Percentiles rank a stretch among this genome's conserved stretches.
Conservation (phyloP, 305 asterid species). For the Fraxinus baroniana region DNA sequence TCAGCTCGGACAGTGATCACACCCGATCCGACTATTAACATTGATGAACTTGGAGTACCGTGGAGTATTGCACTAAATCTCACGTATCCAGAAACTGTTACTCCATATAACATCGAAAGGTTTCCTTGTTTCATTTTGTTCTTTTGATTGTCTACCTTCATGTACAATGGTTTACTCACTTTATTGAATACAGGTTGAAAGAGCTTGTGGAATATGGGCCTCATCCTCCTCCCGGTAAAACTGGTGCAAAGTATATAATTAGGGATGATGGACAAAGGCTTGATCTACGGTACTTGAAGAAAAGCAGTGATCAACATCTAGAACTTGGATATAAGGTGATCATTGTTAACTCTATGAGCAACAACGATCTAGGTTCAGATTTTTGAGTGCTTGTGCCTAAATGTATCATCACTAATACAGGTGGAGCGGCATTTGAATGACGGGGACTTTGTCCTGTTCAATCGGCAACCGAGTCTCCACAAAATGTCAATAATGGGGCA, state of each 20-base stretch:
- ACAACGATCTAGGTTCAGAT: slow-evolving; percentile 7
- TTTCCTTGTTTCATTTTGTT: slow-evolving; percentile 24
- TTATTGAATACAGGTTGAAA: slow-evolving; percentile 63
- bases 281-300: slow-evolving; percentile 95
- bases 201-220: slow-evolving; percentile 99
- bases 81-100: slow-evolving; percentile 97
- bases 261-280: slow-evolving; percentile 99
- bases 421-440: slow-evolving; percentile 98
- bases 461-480: slow-evolving; percentile 97
- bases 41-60: slow-evolving; percentile 96
- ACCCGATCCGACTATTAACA: slow-evolving; percentile 98
- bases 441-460: slow-evolving; percentile 95
- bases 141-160: not conserved
- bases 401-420: slow-evolving; percentile 42
- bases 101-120: slow-evolving; percentile 99
- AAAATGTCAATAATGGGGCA: slow-evolving; percentile 99
- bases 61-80: slow-evolving; percentile 98
- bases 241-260: slow-evolving; percentile 96
- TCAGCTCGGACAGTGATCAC: slow-evolving; percentile 98
- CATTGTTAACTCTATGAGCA: not conserved
- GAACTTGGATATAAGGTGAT: slow-evolving; percentile 92
- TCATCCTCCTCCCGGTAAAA: slow-evolving; percentile 99
- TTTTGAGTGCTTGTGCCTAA: slow-evolving; percentile 22
- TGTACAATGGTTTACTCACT: slow-evolving; percentile 17
- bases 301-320: slow-evolving; percentile 95